Base-by-base conservation (phyloP, 2,329 filamentous ascomycete genomes). In the Aspergillus flavus region DNA sequence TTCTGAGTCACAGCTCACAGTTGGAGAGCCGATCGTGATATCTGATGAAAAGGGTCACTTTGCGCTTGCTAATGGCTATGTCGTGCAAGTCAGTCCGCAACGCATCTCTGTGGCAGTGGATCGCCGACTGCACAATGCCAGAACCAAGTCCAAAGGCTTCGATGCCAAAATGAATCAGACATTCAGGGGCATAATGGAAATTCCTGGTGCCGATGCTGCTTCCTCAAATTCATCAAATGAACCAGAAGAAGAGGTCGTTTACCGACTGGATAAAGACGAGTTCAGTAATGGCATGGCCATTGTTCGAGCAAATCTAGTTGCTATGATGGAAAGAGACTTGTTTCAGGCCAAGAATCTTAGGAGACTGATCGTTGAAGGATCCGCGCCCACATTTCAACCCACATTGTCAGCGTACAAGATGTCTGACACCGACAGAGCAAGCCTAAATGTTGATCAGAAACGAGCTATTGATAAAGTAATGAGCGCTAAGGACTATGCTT, bases 241-340 rank as follows among this genome's bases (percentile, higher is more conserved):
- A 41, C 79, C 79, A 0, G 79, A 83, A 28, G 81, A 85, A 41
- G 80, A 86, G 61, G 82, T 84, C 6, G 78, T 85, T 46, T 99
- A 97, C 72, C 90, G 95, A 28, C 83, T 99, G 4, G 95, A 99
- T 79, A 97, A 97, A 75, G 95, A 99, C 72, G 95, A 99, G 74
- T 99, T 99, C 78, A 96, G 93, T 79, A 98, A 96, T 72, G 95
- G 95, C 62, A 96, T 99, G 92, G 93, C 95, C 3, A 91, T 91
- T 34, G 92, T 97, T 53, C 89, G 95, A 59, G 97, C 97, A 78
- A 99, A 98, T 70, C 85, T 99, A 1, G 87, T 98, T 36, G 92
- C 94, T 69, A 87, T 97, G 71, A 98, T 99, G 94, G 87, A 92
- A 46, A 88, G 93, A 68, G 87, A 88, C 50, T 83, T 90, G 1